Evolutionary conservation across 2,329 filamentous ascomycete genomes (phyloP).

Genomic region (Rutstroemia sp.): DNA sequence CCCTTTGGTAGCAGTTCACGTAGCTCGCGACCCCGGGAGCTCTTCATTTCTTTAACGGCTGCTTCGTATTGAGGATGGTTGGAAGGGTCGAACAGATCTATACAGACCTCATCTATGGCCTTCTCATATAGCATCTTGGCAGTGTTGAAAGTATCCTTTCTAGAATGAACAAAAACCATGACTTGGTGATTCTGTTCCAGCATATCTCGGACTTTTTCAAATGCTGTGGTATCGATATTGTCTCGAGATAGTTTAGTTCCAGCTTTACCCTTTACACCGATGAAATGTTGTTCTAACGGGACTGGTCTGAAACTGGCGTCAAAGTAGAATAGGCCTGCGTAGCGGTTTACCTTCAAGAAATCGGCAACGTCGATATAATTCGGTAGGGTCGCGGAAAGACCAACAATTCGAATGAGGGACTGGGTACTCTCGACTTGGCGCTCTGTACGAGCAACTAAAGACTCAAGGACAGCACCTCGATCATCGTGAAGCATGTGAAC

Average conservation of each 20-base stretch:
- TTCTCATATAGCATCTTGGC: slow-evolving; percentile 81
- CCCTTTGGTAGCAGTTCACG: slow-evolving; percentile 86
- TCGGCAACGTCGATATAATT: slow-evolving; percentile 97
- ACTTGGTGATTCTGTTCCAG: slow-evolving; percentile 86
- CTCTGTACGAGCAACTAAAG: slow-evolving; percentile 88
- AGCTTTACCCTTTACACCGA: slow-evolving; percentile 89
- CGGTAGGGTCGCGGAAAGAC: slow-evolving; percentile 88
- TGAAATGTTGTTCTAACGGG: slow-evolving; percentile 92
- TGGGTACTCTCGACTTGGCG: slow-evolving; percentile 97
- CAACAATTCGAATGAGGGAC: slow-evolving; percentile 91
- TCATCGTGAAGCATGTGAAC: slow-evolving; percentile 99
- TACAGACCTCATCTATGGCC: slow-evolving; percentile 70
- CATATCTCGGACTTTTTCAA: slow-evolving; percentile 95
- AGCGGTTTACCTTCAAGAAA: slow-evolving; percentile 91
- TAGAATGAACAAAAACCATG: slow-evolving; percentile 98
- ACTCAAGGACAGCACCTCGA: slow-evolving; percentile 90
- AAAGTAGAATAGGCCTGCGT: slow-evolving; percentile 93
- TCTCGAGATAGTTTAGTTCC: slow-evolving; percentile 76
- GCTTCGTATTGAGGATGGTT: slow-evolving; percentile 72
- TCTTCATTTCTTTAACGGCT: slow-evolving; percentile 77
- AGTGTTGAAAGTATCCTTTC: slow-evolving; percentile 86
- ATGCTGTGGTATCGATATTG: slow-evolving; percentile 79
- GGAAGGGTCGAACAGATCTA: slow-evolving; percentile 76
- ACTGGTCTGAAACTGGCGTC: slow-evolving; percentile 93
- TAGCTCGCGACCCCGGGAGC: slow-evolving; percentile 77